These are phyloP conservation scores for Pleurotus salmoneostramineus DNA, from an alignment of 768 basidiomycete genomes.

Conservation along the genomic window DNA sequence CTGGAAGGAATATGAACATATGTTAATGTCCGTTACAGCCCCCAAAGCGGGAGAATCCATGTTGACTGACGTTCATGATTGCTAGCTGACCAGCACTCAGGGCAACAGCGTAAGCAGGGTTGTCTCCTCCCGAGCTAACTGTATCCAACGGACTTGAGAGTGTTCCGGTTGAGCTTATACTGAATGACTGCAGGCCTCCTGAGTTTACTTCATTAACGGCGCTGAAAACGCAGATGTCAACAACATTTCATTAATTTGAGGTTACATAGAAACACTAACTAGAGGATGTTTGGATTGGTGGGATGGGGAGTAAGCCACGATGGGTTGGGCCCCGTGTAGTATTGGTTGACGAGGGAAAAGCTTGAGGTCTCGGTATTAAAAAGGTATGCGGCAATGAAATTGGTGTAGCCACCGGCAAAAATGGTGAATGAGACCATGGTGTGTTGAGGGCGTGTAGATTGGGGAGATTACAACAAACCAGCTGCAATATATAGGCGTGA, in stretches of 20 bases:
- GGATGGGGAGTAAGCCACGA: conserved; percentile 62
- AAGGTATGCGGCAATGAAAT: conserved; percentile 59
- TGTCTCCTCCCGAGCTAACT: conserved; percentile 42
- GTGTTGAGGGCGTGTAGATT: neutral
- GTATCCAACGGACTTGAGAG: conserved; percentile 43
- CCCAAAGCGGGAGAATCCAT: too few relatives aligned
- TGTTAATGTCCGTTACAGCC: too few relatives aligned
- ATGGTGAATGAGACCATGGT: conserved; percentile 66
- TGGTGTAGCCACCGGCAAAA: conserved; percentile 61
- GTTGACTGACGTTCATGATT: conserved; percentile 44
- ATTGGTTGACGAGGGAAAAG: conserved; percentile 44
- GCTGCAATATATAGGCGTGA: neutral
- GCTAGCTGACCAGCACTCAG: conserved; percentile 58
- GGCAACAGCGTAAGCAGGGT: conserved; percentile 47
- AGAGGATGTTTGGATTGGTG: conserved; percentile 54
- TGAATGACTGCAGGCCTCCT: conserved; percentile 57
- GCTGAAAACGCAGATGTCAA: conserved; percentile 26
- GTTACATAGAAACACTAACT: conserved; percentile 36
- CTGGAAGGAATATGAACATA: conserved; percentile 15
- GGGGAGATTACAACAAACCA: too few relatives aligned
- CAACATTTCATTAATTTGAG: neutral
- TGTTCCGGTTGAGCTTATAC: conserved; percentile 37
- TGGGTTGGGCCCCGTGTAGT: conserved; percentile 44
- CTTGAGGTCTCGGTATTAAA: conserved; percentile 50
- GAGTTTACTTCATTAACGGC: conserved; percentile 52